phyloP scores from a whole-genome alignment of 2,329 filamentous ascomycete species.

The Sporothrix euskadiensis region DNA sequence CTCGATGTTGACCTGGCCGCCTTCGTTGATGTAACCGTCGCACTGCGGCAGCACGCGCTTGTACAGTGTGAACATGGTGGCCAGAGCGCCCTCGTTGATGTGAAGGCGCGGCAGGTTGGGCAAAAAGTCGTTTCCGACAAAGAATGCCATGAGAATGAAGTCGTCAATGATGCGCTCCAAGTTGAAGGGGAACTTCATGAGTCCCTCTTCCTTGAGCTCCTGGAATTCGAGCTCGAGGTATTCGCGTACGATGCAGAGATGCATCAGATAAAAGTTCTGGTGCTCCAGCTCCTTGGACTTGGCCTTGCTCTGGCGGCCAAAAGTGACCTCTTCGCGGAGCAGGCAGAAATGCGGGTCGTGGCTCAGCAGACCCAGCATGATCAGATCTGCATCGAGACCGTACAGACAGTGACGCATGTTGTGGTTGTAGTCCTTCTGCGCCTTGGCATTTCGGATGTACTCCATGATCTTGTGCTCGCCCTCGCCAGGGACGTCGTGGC shows the following conservation, averaged over 20 bases:
- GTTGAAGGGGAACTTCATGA: constrained; percentile 77
- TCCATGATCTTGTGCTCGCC: constrained; percentile 99
- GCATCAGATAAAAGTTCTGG: constrained; percentile 97
- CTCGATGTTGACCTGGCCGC: constrained; percentile 84
- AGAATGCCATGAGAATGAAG: constrained; percentile 99
- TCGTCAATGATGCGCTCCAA: constrained; percentile 97
- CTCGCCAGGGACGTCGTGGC: constrained; percentile 96
- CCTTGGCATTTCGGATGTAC: constrained; percentile 96
- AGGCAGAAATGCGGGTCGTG: constrained; percentile 98
- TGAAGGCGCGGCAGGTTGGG: constrained; percentile 94
- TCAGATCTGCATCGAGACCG: constrained; percentile 93
- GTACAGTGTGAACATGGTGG: constrained; percentile 97
- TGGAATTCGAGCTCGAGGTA: constrained; percentile 97
- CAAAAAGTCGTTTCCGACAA: constrained; percentile 98
- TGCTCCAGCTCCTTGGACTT: constrained; percentile 97
- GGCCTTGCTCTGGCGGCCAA: constrained; percentile 80
- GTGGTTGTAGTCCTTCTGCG: constrained; percentile 86
- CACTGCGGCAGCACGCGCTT: constrained; percentile 84
- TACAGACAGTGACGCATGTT: constrained; percentile 97
- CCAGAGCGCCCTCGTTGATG: constrained; percentile 96
- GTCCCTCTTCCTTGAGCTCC: constrained; percentile 74
- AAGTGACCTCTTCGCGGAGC: constrained; percentile 95
- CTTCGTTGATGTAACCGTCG: constrained; percentile 94
- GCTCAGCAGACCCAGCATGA: constrained; percentile 96
- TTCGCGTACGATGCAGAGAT: constrained; percentile 95